Conservation (phyloP, 345 rosid species). For the Lumnitzera racemosa region DNA sequence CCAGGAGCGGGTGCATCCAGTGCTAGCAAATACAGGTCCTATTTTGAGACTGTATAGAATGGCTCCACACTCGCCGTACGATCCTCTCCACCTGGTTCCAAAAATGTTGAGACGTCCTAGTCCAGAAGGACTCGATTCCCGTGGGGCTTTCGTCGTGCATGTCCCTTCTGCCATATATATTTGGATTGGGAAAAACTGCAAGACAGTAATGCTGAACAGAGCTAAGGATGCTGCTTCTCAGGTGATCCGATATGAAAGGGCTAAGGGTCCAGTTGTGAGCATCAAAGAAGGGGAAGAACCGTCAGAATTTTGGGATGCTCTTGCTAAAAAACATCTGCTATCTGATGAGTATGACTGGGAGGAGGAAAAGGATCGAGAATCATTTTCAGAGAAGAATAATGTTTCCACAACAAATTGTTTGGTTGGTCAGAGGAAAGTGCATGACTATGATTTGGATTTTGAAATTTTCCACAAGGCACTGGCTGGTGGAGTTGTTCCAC, state of each 20-base stretch:
- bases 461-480: conserved; percentile 57
- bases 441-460: conserved; percentile 54
- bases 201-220: conserved; percentile 31
- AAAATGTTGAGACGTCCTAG: conserved; percentile 44
- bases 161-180: conserved; percentile 50
- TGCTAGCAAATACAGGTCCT: conserved; percentile 50
- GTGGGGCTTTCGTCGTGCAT: conserved; percentile 60
- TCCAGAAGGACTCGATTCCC: conserved; percentile 44
- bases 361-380: conserved; percentile 16
- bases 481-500: conserved; percentile 62
- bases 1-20: conserved; percentile 68
- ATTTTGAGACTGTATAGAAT: conserved; percentile 53
- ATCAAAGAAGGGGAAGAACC: conserved; percentile 58
- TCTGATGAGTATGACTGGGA: conserved; percentile 20
- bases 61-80: conserved; percentile 76
- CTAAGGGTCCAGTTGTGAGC: conserved; percentile 37
- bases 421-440: conserved; percentile 32
- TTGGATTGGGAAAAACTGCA: conserved; percentile 54
- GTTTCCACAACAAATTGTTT: conserved; percentile 5
- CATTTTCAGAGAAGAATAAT: conserved; percentile 13
- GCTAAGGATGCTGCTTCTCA: conserved; percentile 62
- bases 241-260: conserved; percentile 54
- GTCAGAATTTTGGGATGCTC: conserved; percentile 53
- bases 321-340: conserved; percentile 22
- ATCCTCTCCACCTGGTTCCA: conserved; percentile 70